Base-by-base conservation (phyloP, 768 basidiomycete genomes). In the Botryobasidium botryosum region DNA sequence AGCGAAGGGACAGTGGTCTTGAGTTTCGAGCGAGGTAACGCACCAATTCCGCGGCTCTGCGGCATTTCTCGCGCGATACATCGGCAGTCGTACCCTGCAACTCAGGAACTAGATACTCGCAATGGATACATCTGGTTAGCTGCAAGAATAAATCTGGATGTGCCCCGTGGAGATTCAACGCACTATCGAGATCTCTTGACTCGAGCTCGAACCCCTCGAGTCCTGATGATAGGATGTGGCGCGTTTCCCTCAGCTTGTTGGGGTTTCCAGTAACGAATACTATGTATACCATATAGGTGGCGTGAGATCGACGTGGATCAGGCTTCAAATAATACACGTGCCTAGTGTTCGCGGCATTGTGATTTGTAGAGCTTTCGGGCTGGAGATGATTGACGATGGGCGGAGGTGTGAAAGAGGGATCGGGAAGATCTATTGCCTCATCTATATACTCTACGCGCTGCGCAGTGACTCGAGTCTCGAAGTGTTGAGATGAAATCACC, bases 181-280 rank as follows among this genome's bases (percentile, higher is more conserved):
- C 59, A 80, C 90, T 72, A 52, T 94, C 85, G 15, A 97, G 68
- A 51, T 72, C 75, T 55, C 71, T 70, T 2, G 83, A 80, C 43
- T 79, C 76, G 40, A 97, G 71, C 43, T 78, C 72, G 52, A 96
- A 42, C 31, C 40, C 72, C n/a, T 68, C 60, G 13, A 63, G 56
- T 4, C 75, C 75, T 12, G 72, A 64, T 0, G 70, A 71, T 15
- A 97, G 68, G 57, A 97, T 96, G 26, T 74, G 72, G 54, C 75
- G 74, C 49, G 91, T 87, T 63, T 97, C 92, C 48, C 68, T 71
- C 23, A 97, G 67, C 60, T 97, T 97, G 66, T 90, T 87, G 17
- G 77, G 72, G 58, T 97, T 96, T 23, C 90, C 86, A 0, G 92
- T 96, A 15, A 96, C 87, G 59, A 96, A 94, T 21, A 81, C 90